A percentile compares a stretch with the other conserved stretches of the same genome.
Evolutionary conservation across 2,329 filamentous ascomycete species (phyloP).

Genomic region (Neofusicoccum umdonicola): DNA sequence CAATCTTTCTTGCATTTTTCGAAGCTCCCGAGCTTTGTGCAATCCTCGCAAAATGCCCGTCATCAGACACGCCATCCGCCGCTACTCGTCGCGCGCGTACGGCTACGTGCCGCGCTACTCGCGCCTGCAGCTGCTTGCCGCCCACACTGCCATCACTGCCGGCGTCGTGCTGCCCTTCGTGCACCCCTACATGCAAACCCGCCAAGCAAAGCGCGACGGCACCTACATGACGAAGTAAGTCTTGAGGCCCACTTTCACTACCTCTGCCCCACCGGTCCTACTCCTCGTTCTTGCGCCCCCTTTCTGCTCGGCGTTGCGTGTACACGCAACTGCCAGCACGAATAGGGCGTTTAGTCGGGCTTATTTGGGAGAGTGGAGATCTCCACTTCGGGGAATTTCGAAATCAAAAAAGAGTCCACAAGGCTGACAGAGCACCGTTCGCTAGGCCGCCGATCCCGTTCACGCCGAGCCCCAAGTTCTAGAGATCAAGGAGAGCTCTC

Average conservation of each 20-base stretch:
- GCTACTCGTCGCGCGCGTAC: slow-evolving; percentile 31
- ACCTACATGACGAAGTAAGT: slow-evolving; percentile 37
- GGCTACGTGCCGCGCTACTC: slow-evolving; percentile 33
- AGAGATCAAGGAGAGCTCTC: background rate
- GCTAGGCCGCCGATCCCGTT: slow-evolving; percentile 19
- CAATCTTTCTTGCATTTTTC: background rate
- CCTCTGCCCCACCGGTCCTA: background rate
- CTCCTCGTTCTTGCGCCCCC: background rate
- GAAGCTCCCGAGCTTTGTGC: background rate
- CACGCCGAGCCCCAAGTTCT: slow-evolving; percentile 19
- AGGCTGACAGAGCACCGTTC: background rate
- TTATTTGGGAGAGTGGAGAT: slow-evolving; percentile 24
- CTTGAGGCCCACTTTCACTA: background rate
- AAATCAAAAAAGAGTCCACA: background rate
- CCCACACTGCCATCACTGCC: slow-evolving; percentile 29
- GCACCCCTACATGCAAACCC: slow-evolving; percentile 37
- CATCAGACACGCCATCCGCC: slow-evolving; percentile 26
- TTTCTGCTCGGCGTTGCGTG: background rate
- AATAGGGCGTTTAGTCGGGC: slow-evolving; percentile 29
- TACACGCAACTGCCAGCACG: slow-evolving; percentile 2
- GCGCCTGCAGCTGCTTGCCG: slow-evolving; percentile 33
- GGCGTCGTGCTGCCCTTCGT: slow-evolving; percentile 41
- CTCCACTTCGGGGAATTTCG: background rate
- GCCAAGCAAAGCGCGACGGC: slow-evolving; percentile 37
- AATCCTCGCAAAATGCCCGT: background rate